A percentile compares a stretch with the other conserved stretches of the same genome.
phyloP scores from a whole-genome alignment of 1,284 basidiomycete species.

The Stygiomarasmius scandens region DNA sequence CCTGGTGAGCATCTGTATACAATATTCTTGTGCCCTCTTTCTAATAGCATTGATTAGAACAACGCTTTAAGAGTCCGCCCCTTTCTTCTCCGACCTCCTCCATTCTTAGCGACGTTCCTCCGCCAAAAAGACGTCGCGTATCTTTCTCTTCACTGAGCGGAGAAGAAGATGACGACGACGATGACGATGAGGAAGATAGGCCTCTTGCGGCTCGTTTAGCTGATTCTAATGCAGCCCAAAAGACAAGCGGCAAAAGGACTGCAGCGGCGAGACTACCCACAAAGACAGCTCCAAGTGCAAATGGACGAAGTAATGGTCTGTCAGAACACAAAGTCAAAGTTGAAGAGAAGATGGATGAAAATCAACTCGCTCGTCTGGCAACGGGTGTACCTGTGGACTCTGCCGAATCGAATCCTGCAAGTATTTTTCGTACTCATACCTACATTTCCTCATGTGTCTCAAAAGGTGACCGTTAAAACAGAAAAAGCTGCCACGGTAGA shows the following conservation, averaged over 20 bases:
- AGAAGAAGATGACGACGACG: constrained; percentile 57
- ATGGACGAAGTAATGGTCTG: constrained; percentile 45
- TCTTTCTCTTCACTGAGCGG: constrained; percentile 56
- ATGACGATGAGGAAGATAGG: constrained; percentile 55
- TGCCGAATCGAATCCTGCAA: constrained; percentile 43
- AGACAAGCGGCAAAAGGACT: constrained; percentile 8
- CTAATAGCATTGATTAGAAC: too few relatives aligned
- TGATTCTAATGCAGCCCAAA: constrained; percentile 22
- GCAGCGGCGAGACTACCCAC: constrained; percentile 29
- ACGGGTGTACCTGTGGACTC: constrained; percentile 83
- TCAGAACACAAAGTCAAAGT: constrained; percentile 63
- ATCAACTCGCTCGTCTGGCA: constrained; percentile 69
- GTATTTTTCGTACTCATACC: constrained; percentile 39
- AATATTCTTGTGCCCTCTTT: too few relatives aligned
- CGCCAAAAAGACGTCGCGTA: constrained; percentile 50
- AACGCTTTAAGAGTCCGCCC: constrained; percentile 35
- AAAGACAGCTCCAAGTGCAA: constrained; percentile 37
- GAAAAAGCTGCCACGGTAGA: constrained; percentile 86
- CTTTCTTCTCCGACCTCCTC: constrained; percentile 61
- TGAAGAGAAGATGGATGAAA: constrained; percentile 79
- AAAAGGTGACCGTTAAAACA: constrained; percentile 53
- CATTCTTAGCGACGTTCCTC: constrained; percentile 51
- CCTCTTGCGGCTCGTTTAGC: constrained; percentile 61
- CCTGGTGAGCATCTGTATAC: constrained; percentile 17
- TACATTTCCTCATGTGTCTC: constrained; percentile 8